Base-by-base conservation (phyloP, 2,329 filamentous ascomycete genomes). In the Beauveria scarabaeidicola region DNA sequence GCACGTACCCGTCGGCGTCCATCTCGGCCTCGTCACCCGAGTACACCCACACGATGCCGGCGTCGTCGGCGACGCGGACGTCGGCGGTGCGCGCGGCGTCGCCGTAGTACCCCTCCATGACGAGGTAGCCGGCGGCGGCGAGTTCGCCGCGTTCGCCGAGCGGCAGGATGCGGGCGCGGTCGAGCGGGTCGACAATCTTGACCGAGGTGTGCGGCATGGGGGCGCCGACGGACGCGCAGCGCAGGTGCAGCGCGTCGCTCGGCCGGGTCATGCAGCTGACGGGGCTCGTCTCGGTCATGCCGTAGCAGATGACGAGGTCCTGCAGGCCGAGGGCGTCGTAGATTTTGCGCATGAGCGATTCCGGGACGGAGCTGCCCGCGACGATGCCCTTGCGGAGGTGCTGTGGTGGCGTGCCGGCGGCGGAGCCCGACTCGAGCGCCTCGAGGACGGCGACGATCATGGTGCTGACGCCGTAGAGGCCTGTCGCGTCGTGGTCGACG, bases 361-460 rank as follows among this genome's bases (percentile, higher is more conserved):
- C 84, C 0, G 94, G 93, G 1, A 97, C 87, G n/a, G 85, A 89
- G 59, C 84, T 89, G 0, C 94, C 94, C 0, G 93, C 91, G 11
- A 89, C 91, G 65, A 97, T 97, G 32, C 94, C 94, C n/a, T 93
- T 97, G 47, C 86, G 80, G 5, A 97, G 78, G 63, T 73, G 71
- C 6, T 61, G 68, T 61, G 62, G 65, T 58, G 56, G 62, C 61
- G 50, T 52, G 57, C 55, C 60, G 6, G 61, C 57, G 36, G 72
- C 70, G 8, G 65, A 68, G 9, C 70, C 72, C 17, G 62, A 64
- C 63, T 85, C 78, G 8, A 97, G 80, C 1, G 92, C 81, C 65
- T 95, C 90, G 5, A 97, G 81, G 67, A 95, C 86, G 27, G 92
- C 87, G n/a, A 83, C 82, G 67, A 96, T 93, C 94, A 97, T 99